These are phyloP conservation scores for Takashimella koratensis DNA, from an alignment of 1,284 basidiomycete genomes.

Conservation along the genomic window DNA sequence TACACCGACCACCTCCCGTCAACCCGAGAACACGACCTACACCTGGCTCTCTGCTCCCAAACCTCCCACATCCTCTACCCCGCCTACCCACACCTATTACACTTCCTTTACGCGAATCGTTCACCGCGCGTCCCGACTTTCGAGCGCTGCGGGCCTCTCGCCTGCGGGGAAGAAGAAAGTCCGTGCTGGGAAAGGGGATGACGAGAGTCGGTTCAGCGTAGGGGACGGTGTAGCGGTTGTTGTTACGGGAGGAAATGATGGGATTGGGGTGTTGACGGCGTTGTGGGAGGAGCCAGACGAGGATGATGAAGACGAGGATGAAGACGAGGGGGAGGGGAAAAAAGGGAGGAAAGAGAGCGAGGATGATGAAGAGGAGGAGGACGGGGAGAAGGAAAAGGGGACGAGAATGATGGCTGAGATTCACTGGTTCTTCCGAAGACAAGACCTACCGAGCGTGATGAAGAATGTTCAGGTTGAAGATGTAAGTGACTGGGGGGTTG, in stretches of 20 bases:
- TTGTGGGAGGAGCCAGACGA: constrained; percentile 40
- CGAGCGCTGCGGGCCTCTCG: neutral
- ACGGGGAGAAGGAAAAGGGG: constrained; percentile 12
- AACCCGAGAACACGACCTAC: constrained; percentile 16
- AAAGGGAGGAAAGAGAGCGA: constrained; percentile 30
- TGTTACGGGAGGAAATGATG: constrained; percentile 41
- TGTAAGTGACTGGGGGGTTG: constrained; percentile 26
- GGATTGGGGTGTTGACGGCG: constrained; percentile 40
- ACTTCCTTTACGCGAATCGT: constrained; percentile 26
- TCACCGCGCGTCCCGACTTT: neutral
- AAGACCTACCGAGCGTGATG: constrained; percentile 47
- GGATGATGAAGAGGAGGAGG: constrained; percentile 12
- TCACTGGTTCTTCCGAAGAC: constrained; percentile 46
- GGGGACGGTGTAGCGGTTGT: constrained; percentile 45
- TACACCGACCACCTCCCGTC: constrained; percentile 1
- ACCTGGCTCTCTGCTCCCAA: constrained; percentile 14
- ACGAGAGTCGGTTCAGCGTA: constrained; percentile 35
- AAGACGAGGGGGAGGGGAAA: constrained; percentile 11
- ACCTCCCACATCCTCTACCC: constrained; percentile 1
- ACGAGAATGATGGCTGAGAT: constrained; percentile 44
- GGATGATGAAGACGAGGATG: constrained; percentile 11
- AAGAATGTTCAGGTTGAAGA: constrained; percentile 41
- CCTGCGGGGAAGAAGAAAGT: constrained; percentile 9
- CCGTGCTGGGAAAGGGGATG: constrained; percentile 19
- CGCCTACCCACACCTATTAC: constrained; percentile 16